A percentile compares a stretch with the other conserved stretches of the same genome.
Conservation (phyloP, 2,329 filamentous ascomycete genomes). For the Trichoderma simmonsii region DNA sequence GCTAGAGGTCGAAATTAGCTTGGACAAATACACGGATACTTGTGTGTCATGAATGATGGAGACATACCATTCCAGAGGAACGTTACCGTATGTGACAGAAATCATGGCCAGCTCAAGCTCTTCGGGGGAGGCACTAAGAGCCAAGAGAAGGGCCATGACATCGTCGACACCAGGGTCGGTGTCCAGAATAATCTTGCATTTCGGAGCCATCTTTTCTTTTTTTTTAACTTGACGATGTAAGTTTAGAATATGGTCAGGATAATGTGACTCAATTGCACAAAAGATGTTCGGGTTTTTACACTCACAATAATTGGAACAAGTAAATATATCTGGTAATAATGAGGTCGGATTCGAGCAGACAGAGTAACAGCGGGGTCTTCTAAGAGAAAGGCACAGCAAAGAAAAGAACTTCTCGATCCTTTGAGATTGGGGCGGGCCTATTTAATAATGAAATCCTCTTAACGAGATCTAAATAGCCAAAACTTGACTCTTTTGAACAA, state of each 20-base stretch:
- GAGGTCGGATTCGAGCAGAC: background rate
- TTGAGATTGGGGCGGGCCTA: background rate
- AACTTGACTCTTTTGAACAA: background rate
- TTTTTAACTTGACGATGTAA: background rate
- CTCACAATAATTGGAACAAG: background rate
- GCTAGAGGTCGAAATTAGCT: slow-evolving; percentile 39
- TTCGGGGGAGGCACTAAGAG: slow-evolving; percentile 74
- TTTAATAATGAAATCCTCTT: background rate
- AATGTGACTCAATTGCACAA: background rate
- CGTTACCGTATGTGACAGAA: slow-evolving; percentile 91
- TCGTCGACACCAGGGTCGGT: slow-evolving; percentile 81
- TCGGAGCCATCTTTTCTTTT: slow-evolving; percentile 16
- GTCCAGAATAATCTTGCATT: slow-evolving; percentile 83
- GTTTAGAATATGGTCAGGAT: background rate
- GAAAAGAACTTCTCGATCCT: background rate
- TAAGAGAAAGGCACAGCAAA: background rate
- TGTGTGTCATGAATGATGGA: no score
- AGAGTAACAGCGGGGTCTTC: background rate
- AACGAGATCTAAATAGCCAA: background rate
- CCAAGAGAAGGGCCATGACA: slow-evolving; percentile 81
- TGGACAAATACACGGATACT: background rate
- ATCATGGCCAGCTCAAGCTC: slow-evolving; percentile 84
- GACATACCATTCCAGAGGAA: slow-evolving; percentile 73
- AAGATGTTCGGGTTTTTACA: background rate
- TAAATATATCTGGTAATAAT: background rate